phyloP scores from a whole-genome alignment of 352 stramenopile species.

The Globisporangium apiculatum region DNA sequence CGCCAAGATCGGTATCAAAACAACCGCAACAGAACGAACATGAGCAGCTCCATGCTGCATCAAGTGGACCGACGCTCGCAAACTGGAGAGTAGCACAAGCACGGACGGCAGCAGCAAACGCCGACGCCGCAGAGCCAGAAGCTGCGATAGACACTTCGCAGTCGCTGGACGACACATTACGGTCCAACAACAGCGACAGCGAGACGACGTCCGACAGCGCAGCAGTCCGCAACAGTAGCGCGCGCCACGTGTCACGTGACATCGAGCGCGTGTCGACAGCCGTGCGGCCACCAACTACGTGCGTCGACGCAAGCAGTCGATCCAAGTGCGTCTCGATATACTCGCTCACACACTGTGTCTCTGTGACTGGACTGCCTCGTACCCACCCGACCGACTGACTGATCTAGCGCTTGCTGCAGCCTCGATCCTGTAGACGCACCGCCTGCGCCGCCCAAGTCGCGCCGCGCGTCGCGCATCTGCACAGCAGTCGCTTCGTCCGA shows the following conservation, averaged over 20 bases:
- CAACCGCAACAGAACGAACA: background rate
- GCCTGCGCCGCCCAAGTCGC: conserved; percentile 7
- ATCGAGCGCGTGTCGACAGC: background rate
- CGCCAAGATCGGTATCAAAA: background rate
- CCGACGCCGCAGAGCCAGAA: background rate
- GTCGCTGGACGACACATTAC: background rate
- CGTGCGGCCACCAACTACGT: background rate
- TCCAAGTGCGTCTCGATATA: background rate
- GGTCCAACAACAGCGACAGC: background rate
- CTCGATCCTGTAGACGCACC: background rate
- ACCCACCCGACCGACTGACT: too few relatives aligned
- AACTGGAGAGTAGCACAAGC: background rate
- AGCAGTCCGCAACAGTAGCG: background rate
- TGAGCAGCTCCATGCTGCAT: background rate
- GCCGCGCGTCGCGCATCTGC: conserved; percentile 5
- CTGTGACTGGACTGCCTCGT: too few relatives aligned
- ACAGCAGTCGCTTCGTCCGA: background rate
- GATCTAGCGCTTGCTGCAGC: background rate
- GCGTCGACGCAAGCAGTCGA: background rate
- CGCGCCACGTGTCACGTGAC: background rate
- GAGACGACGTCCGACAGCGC: background rate
- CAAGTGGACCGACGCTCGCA: background rate
- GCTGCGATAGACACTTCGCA: background rate
- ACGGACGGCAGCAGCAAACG: background rate
- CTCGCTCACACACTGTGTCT: too few relatives aligned